phyloP scores from a whole-genome alignment of 495 filamentous ascomycete genomes.

The Geoglossum glabrum region DNA sequence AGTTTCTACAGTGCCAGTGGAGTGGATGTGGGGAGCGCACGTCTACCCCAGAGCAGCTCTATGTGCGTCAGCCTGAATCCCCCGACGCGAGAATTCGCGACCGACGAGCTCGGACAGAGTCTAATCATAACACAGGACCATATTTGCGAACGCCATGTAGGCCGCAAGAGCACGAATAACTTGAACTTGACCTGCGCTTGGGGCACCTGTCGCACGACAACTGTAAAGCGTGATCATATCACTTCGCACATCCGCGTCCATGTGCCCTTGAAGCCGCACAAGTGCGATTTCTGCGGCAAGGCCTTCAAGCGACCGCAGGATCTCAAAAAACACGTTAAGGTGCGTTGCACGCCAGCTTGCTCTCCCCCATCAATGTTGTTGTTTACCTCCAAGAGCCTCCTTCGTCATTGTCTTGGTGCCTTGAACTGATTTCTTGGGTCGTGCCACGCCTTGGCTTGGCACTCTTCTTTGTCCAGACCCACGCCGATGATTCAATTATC shows the following conservation, averaged over 20 bases:
- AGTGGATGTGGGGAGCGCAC: not conserved
- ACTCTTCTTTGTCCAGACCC: constrained; percentile 32
- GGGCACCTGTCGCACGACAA: constrained; percentile 88
- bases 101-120: not conserved
- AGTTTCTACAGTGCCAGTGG: constrained; percentile 3
- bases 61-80: not conserved
- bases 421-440: constrained; percentile 3
- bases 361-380: not conserved
- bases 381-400: not conserved
- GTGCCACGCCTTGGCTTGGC: constrained; percentile 2
- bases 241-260: constrained; percentile 98
- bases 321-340: constrained; percentile 96
- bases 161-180: constrained; percentile 97
- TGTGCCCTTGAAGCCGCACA: constrained; percentile 93
- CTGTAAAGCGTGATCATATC: constrained; percentile 98
- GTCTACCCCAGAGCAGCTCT: constrained; percentile 1
- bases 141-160: constrained; percentile 95
- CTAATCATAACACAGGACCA: constrained; percentile 45
- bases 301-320: constrained; percentile 98
- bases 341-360: constrained; percentile 10
- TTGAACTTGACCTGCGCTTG: constrained; percentile 93
- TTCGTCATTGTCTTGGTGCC: not conserved
- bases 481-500: constrained; percentile 90
- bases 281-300: constrained; percentile 96
- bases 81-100: not conserved